Evolutionary conservation across 2,329 filamentous ascomycete species (phyloP).

Genomic region (Talaromyces sp.): DNA sequence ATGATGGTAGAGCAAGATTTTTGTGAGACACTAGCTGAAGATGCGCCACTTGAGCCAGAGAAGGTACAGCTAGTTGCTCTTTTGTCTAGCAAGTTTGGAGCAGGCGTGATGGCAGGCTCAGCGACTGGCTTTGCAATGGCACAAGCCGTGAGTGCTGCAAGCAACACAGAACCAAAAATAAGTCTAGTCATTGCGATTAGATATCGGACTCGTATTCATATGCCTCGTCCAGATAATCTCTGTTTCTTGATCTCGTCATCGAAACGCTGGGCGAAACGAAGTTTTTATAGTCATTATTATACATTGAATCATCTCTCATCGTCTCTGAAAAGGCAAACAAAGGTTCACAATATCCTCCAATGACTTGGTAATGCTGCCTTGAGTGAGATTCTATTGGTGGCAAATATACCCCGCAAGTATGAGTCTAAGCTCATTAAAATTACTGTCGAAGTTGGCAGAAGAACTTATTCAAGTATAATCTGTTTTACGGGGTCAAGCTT

Average conservation of each 20-base stretch:
- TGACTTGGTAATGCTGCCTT: not conserved
- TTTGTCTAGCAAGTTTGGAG: conserved; percentile 4
- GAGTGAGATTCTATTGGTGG: not conserved
- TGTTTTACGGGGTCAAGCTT: not conserved
- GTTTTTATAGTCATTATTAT: not conserved
- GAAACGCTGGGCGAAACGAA: too few species aligned
- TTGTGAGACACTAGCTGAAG: conserved; percentile 26
- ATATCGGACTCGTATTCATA: not conserved
- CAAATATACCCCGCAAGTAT: not conserved
- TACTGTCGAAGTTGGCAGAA: not conserved
- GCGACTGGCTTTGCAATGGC: conserved; percentile 9
- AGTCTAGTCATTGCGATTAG: not conserved
- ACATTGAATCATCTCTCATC: not conserved
- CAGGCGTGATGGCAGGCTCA: conserved; percentile 1
- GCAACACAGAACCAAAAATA: not conserved
- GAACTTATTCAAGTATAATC: not conserved
- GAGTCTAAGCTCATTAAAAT: not conserved
- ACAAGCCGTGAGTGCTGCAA: not conserved
- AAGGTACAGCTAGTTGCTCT: conserved; percentile 24
- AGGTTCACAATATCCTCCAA: not conserved
- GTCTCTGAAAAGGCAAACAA: not conserved
- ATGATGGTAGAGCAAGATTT: conserved; percentile 33
- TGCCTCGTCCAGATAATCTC: not conserved
- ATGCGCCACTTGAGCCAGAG: conserved; percentile 21
- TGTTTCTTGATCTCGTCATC: not conserved